phyloP scores from a whole-genome alignment of 371 early-diverging fungal genomes.

The Syncephalastrum contaminatum region DNA sequence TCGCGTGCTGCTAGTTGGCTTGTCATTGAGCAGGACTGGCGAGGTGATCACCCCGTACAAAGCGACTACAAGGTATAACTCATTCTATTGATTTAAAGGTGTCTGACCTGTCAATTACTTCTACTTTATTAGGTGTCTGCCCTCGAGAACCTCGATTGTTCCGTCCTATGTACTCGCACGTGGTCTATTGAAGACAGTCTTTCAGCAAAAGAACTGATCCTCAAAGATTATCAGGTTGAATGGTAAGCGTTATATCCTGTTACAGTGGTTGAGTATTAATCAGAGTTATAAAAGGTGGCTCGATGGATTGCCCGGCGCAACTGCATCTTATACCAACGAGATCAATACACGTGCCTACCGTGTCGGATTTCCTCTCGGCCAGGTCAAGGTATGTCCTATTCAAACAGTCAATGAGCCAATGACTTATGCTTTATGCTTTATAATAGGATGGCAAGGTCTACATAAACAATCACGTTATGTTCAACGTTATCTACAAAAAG shows the following conservation, averaged over 20 bases:
- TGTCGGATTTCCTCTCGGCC: constrained; percentile 49
- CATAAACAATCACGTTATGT: constrained; percentile 46
- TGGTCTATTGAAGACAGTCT: constrained; percentile 37
- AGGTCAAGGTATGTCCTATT: constrained; percentile 19
- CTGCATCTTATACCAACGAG: constrained; percentile 51
- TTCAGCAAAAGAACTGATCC: constrained; percentile 31
- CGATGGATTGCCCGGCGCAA: constrained; percentile 43
- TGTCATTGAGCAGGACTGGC: constrained; percentile 34
- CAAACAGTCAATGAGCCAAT: background rate
- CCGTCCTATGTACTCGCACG: constrained; percentile 33
- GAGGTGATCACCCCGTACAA: constrained; percentile 38
- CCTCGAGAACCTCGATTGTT: constrained; percentile 35
- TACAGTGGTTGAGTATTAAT: background rate
- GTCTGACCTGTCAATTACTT: background rate
- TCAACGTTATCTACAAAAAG: constrained; percentile 35
- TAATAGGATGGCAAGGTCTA: constrained; percentile 25
- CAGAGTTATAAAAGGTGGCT: constrained; percentile 28
- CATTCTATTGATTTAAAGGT: background rate
- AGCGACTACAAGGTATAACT: constrained; percentile 41
- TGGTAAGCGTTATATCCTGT: constrained; percentile 20
- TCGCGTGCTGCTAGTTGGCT: constrained; percentile 18
- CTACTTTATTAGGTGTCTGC: constrained; percentile 24
- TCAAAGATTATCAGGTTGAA: constrained; percentile 44
- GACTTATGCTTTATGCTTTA: background rate
- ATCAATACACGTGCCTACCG: constrained; percentile 41